Evolutionary conservation across 306 rosid species (phyloP).

Genomic region (Gynostemma pentaphyllum): DNA sequence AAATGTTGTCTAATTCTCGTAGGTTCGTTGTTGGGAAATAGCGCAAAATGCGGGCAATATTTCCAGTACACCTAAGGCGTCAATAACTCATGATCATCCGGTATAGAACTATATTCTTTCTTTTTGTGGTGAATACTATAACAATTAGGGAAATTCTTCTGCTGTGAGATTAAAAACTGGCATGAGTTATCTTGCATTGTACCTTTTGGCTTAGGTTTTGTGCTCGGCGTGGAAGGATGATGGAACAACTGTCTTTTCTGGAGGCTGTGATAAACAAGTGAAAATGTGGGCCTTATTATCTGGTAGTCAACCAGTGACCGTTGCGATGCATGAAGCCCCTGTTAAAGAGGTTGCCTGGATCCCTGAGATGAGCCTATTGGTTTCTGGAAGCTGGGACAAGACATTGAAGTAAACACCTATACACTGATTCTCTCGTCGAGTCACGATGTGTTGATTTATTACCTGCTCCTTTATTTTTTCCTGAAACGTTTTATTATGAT

Average conservation of each 20-base stretch:
- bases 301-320: conserved; percentile 73
- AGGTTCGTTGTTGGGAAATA: conserved; percentile 87
- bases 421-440: neutral
- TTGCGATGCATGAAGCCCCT: conserved; percentile 89
- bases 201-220: conserved; percentile 42
- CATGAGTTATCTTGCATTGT: neutral
- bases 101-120: conserved; percentile 19
- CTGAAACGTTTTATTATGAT: neutral
- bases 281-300: conserved; percentile 89
- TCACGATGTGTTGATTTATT: neutral
- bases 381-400: conserved; percentile 87
- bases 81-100: conserved; percentile 75
- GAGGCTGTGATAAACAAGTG: conserved; percentile 92
- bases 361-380: conserved; percentile 80
- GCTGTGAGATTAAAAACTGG: neutral
- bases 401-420: conserved; percentile 41
- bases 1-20: conserved; percentile 5
- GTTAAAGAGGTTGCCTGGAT: conserved; percentile 80
- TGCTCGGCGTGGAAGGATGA: conserved; percentile 94
- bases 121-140: neutral
- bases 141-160: neutral
- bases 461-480: neutral
- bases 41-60: conserved; percentile 40
- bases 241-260: conserved; percentile 87
- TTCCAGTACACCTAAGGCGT: conserved; percentile 59